Percentiles rank a stretch among this genome's conserved stretches.
Conservation (phyloP, 129 eudicot species). For the Flaveria bidentis region DNA sequence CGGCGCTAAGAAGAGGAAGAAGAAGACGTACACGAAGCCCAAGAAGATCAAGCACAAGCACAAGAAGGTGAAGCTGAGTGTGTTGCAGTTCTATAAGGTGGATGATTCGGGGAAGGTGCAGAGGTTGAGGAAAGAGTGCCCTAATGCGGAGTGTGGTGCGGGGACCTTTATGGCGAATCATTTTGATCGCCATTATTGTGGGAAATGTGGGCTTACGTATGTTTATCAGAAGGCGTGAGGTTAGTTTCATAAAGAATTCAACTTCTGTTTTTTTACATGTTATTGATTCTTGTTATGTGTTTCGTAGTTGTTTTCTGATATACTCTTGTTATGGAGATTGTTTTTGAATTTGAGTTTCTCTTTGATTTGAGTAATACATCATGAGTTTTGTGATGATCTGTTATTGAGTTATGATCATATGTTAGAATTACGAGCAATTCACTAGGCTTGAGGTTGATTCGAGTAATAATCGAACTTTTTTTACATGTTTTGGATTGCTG, state of each 20-base stretch:
- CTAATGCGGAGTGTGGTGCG: conserved; percentile 48
- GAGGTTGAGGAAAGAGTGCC: conserved; percentile 54
- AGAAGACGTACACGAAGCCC: conserved; percentile 55
- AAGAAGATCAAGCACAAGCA: conserved; percentile 57
- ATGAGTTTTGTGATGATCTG: background rate
- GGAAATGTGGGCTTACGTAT: conserved; percentile 1
- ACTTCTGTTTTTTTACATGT: background rate
- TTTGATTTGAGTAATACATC: background rate
- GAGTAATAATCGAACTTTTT: too few species aligned
- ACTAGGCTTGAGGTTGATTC: too few species aligned
- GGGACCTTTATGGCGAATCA: conserved; percentile 59
- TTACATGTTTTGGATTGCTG: too few species aligned
- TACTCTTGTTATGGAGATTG: background rate
- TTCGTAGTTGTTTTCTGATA: background rate
- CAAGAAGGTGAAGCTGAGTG: conserved; percentile 49
- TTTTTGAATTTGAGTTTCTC: background rate
- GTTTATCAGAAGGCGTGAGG: conserved; percentile 8
- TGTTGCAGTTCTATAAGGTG: conserved; percentile 50
- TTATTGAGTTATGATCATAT: background rate
- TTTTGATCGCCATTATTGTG: conserved; percentile 26
- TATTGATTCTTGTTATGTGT: background rate
- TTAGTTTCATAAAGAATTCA: background rate
- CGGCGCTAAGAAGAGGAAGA: conserved; percentile 53
- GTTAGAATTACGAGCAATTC: background rate
- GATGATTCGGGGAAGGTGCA: conserved; percentile 49